phyloP scores from a whole-genome alignment of 805 yeast genomes.

The Candida manassasensis region DNA sequence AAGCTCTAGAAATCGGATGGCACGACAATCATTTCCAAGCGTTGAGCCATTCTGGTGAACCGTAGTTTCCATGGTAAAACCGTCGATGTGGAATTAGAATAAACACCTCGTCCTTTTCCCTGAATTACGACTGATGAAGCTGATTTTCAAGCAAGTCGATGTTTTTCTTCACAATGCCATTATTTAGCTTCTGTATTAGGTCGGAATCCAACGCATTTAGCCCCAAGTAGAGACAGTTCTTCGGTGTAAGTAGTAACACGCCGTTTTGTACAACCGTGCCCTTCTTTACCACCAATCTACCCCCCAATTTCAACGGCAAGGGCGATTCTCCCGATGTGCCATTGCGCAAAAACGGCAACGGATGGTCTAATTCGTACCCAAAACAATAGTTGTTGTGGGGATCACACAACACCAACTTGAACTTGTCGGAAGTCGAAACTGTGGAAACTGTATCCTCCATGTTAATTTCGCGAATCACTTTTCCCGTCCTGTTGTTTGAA shows the following conservation, averaged over 20 bases:
- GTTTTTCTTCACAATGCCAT: conserved; percentile 33
- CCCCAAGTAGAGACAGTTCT: conserved; percentile 30
- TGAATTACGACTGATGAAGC: no score
- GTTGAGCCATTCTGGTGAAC: not conserved
- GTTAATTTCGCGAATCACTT: conserved; percentile 47
- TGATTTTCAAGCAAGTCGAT: conserved; percentile 33
- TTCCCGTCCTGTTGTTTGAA: conserved; percentile 16
- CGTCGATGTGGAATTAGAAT: not conserved
- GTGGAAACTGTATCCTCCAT: conserved; percentile 27
- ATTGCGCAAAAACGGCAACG: conserved; percentile 43
- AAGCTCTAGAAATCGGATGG: no score
- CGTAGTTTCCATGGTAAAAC: not conserved
- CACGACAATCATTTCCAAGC: not conserved
- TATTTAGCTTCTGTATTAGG: conserved; percentile 25
- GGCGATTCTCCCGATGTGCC: conserved; percentile 21
- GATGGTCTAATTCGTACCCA: conserved; percentile 52
- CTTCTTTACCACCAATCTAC: conserved; percentile 47
- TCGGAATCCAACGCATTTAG: conserved; percentile 19
- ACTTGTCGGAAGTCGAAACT: conserved; percentile 22
- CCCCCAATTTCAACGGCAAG: conserved; percentile 48
- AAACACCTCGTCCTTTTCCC: no score
- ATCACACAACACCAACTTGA: conserved; percentile 58
- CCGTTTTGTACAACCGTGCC: conserved; percentile 49
- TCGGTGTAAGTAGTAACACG: conserved; percentile 31
- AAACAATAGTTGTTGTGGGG: conserved; percentile 44